Conservation (phyloP, 1,139 yeast genomes). For the Chernovozyma aurita region DNA sequence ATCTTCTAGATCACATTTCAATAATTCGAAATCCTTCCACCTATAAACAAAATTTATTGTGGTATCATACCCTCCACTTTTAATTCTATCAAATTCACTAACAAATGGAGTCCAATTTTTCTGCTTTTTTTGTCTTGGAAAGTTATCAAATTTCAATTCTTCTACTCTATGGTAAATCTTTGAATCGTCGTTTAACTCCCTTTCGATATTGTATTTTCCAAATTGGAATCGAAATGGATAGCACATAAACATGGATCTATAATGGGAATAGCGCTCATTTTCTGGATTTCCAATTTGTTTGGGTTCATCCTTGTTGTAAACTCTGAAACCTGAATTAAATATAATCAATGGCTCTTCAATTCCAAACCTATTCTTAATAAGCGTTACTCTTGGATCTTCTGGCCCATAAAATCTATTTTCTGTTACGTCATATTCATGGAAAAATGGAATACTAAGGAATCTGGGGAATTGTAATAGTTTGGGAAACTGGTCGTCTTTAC, state of each 20-base stretch:
- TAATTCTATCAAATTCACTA: conserved; percentile 13
- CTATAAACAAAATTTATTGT: conserved; percentile 24
- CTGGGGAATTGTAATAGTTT: conserved; percentile 19
- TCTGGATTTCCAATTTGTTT: background rate
- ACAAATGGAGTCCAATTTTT: conserved; percentile 33
- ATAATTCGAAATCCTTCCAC: conserved; percentile 23
- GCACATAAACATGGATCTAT: conserved; percentile 30
- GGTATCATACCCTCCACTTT: conserved; percentile 14
- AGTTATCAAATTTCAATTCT: conserved; percentile 22
- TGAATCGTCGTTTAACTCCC: conserved; percentile 7
- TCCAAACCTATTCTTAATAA: conserved; percentile 28
- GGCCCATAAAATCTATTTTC: conserved; percentile 34
- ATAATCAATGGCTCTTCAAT: conserved; percentile 27
- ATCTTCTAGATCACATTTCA: conserved; percentile 19
- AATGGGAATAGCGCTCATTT: conserved; percentile 7
- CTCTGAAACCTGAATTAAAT: conserved; percentile 25
- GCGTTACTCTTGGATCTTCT: conserved; percentile 43
- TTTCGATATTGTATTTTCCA: conserved; percentile 30
- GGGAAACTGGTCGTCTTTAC: background rate
- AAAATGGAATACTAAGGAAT: conserved; percentile 26
- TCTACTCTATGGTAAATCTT: conserved; percentile 16
- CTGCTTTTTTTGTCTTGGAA: conserved; percentile 14
- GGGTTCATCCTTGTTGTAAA: background rate
- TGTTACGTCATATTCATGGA: conserved; percentile 22
- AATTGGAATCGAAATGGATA: conserved; percentile 38